Percentiles rank a stretch among this genome's conserved stretches.
phyloP scores from a whole-genome alignment of 805 yeast genomes.

The Sungouiella blattae region DNA sequence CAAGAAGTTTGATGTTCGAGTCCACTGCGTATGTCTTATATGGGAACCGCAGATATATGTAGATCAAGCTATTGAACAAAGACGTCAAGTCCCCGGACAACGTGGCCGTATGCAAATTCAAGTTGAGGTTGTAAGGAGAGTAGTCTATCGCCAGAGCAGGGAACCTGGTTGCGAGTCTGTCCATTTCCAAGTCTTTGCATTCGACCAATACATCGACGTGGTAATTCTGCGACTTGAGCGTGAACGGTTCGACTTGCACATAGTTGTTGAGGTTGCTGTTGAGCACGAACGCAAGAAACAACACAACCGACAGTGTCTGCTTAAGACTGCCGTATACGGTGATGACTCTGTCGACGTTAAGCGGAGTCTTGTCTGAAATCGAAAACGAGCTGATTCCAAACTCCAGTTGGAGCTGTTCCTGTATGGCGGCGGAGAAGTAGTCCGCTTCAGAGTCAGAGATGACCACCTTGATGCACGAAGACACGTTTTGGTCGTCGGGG shows the following conservation, averaged over 20 bases:
- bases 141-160: constrained; percentile 5
- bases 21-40: constrained; percentile 7
- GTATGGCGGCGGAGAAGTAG: constrained; percentile 14
- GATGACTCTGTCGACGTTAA: constrained; percentile 29
- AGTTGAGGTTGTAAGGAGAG: constrained; percentile 8
- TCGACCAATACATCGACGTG: constrained; percentile 11
- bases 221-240: constrained; percentile 33
- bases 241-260: constrained; percentile 19
- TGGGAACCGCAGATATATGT: constrained; percentile 2
- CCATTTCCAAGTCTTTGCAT: constrained; percentile 5
- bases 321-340: constrained; percentile 25
- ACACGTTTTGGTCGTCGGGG: constrained; percentile 3
- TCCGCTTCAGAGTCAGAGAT: constrained; percentile 25
- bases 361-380: constrained; percentile 20
- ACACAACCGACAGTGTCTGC: constrained; percentile 21
- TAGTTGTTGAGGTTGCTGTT: constrained; percentile 26
- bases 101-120: constrained; percentile 6
- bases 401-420: constrained; percentile 14
- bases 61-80: constrained; percentile 9
- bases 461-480: constrained; percentile 16
- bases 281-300: constrained; percentile 25
- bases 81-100: constrained; percentile 12
- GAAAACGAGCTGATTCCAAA: constrained; percentile 21
- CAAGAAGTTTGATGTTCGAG: constrained; percentile 8
- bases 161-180: constrained; percentile 1